These are phyloP conservation scores for Linaria vulgaris DNA, from an alignment of 257 asterid species.

Conservation along the genomic window DNA sequence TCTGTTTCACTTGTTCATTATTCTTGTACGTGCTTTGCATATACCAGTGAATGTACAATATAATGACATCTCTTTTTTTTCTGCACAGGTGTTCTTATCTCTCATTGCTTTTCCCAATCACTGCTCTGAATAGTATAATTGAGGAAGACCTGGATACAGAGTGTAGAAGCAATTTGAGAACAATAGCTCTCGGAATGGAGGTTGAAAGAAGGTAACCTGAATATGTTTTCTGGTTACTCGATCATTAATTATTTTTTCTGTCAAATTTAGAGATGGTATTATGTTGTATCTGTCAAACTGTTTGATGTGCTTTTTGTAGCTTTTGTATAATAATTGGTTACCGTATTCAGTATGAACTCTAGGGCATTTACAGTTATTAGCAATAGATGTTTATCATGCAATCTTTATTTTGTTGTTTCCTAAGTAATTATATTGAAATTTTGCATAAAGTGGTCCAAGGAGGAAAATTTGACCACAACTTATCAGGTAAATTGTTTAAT, in stretches of 20 bases:
- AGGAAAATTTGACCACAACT: background rate
- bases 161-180: slow-evolving; percentile 24
- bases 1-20: background rate
- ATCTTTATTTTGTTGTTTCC: background rate
- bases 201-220: slow-evolving; percentile 36
- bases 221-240: slow-evolving; percentile 2
- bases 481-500: no score
- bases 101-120: background rate
- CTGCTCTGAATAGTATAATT: slow-evolving; percentile 1
- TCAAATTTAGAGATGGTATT: slow-evolving; percentile 10
- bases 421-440: background rate
- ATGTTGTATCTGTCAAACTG: slow-evolving; percentile 18
- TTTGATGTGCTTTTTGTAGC: slow-evolving; percentile 13
- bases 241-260: slow-evolving; percentile 26
- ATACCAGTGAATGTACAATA: background rate
- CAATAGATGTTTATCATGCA: background rate
- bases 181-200: slow-evolving; percentile 23
- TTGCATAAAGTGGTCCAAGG: background rate
- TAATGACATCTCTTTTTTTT: background rate
- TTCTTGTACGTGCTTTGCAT: slow-evolving; percentile 1
- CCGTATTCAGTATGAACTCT: background rate
- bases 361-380: background rate
- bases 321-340: background rate
- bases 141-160: slow-evolving; percentile 16
- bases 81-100: slow-evolving; percentile 11